These are phyloP conservation scores for Vitis riparia DNA, from an alignment of 164 flowering plant species.

Conservation along the genomic window DNA sequence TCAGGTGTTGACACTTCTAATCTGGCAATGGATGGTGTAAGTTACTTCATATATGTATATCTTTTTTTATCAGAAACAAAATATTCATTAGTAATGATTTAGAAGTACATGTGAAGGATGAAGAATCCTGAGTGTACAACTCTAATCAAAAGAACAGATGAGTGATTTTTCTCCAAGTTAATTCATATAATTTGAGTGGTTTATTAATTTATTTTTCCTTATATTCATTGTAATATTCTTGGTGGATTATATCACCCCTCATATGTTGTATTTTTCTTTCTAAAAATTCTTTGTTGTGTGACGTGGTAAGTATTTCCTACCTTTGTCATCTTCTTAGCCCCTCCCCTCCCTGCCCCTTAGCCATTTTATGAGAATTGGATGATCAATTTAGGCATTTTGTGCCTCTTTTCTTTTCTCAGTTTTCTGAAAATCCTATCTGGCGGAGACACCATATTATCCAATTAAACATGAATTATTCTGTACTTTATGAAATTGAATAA, in stretches of 20 bases:
- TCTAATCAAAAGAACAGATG: too few relatives aligned
- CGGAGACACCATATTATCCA: neutral
- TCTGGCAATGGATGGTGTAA: slow-evolving; percentile 97
- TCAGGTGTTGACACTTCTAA: slow-evolving; percentile 90
- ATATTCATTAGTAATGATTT: too few relatives aligned
- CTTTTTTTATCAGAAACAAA: neutral
- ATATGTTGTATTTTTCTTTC: neutral
- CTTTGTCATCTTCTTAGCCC: neutral
- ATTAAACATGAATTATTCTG: neutral
- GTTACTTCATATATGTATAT: slow-evolving; percentile 25
- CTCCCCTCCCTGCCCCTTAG: neutral
- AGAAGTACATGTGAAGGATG: too few relatives aligned
- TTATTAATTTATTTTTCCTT: neutral
- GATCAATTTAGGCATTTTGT: neutral
- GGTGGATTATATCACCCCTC: neutral
- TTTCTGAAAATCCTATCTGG: neutral
- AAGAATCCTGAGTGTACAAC: too few relatives aligned
- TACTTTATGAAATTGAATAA: neutral
- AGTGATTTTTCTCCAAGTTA: too few relatives aligned
- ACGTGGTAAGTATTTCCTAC: neutral
- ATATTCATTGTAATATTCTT: neutral
- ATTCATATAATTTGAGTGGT: too few relatives aligned
- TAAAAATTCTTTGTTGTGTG: neutral
- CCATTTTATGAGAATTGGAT: neutral
- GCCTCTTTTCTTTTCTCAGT: neutral